Evolutionary conservation across 164 flowering plant species (phyloP), one percentile per base, ranked within the genome.

Genomic region (Kalanchoe fedtschenkoi): DNA sequence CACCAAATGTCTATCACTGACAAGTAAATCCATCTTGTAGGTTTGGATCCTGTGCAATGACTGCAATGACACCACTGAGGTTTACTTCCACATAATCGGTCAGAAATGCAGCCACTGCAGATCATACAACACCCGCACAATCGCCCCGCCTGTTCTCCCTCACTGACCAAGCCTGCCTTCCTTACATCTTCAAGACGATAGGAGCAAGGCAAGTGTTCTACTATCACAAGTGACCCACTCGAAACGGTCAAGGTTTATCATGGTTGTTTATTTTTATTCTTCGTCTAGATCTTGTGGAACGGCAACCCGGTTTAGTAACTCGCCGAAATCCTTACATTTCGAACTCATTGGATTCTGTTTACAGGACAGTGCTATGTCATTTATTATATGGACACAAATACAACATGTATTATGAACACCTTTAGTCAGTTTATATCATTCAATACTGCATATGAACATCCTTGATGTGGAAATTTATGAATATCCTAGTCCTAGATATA

Each of bases 11-110:
- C 7, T 8, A 51, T 10, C 11, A 10, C 2, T 8, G 11, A n/a
- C n/a, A n/a, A n/a, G n/a, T n/a, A n/a, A n/a, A n/a, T n/a, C 10
- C 57, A 1, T 64, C 38, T 66, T 73, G 73, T 89, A 91, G 97
- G 89, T 89, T 32, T 91, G 97, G 97, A 91, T 91, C 55, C 79
- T 89, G 30, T 89, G 96, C 60, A 91, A 91, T 39, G 97, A 89
- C 74, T 89, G 97, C 83, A 85, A 84, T 30, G 85, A 85, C 60
- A 89, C 92, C 0, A 84, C 95, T 1, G 95, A 89, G 68, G 92
- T 76, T 37, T 76, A 65, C 71, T 91, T 82, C 74, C 97, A 89
- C 75, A 76, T 91, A 56, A 65, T 87, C 33, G 95, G 95, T 55
- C 97, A 85, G 63, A 89, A 87, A 77, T 91, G 97, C 74, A 57